Evolutionary conservation across 805 yeast species (phyloP), one percentile per base, ranked within the genome.

Genomic region (Metschnikowia shivogae): DNA sequence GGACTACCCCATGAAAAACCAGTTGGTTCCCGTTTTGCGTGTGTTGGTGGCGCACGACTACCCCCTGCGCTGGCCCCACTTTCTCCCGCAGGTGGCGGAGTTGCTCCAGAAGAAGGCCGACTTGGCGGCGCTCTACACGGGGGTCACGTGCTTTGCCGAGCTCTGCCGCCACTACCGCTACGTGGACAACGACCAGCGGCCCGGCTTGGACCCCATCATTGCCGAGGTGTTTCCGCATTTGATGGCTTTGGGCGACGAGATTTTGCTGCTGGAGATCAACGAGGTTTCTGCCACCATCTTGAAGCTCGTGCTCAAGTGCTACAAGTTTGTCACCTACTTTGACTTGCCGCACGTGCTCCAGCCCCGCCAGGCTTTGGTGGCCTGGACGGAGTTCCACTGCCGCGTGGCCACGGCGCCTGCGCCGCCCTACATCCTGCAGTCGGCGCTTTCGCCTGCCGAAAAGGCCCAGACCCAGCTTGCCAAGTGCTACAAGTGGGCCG

Each of bases 301-400:
- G 36, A 85, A 85, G 53, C 70, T 84, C 50, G 73, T 87, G 17
- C 65, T 90, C 45, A 92, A 92, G 59, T 73, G 78, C 46, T 87
- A 81, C 72, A 90, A 90, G 61, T 86, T 83, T 60, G 82, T 82
- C 34, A 82, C 92, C 3, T 81, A 76, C 59, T 77, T 75, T 49
- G 90, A 86, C 56, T 64, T 90, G 43, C 95, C 97, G 2, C 71
- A 65, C 2, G 75, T 78, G 17, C 58, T 59, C 82, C 88, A 70
- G 65, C 70, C 36, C 56, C 70, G 45, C 77, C 82, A 47, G 50
- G 67, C 45, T 61, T 82, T 58, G 62, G 74, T 33, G 70, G 54
- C 77, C 14, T 90, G 97, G 95, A 84, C 87, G 2, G 78, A 80
- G 43, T 77, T 93, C 50, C 92, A 89, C 54, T 82, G 87, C 34